phyloP scores from a whole-genome alignment of 2,329 filamentous ascomycete genomes.

The Botrytis hyacinthi region DNA sequence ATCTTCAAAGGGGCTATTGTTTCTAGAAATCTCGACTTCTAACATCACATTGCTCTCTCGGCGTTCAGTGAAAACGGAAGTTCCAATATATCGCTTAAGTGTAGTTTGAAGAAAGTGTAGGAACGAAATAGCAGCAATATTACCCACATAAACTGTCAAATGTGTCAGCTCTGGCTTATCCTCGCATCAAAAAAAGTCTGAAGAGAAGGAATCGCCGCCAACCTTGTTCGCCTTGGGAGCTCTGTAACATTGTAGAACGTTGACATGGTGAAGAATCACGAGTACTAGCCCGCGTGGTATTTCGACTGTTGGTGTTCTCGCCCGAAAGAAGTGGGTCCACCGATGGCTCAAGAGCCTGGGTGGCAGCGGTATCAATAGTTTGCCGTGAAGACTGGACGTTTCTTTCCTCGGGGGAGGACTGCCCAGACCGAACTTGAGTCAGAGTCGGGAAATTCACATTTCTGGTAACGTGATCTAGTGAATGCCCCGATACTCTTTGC shows the following conservation, averaged over 20 bases:
- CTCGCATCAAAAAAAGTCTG: not conserved
- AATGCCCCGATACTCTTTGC: not conserved
- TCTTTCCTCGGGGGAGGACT: not conserved
- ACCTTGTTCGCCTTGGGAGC: constrained; percentile 15
- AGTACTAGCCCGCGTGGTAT: not conserved
- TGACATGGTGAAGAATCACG: constrained; percentile 9
- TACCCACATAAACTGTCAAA: constrained; percentile 24
- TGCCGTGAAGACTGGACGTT: not conserved
- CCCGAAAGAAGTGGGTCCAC: not conserved
- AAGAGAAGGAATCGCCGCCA: not conserved
- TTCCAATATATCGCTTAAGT: constrained; percentile 24
- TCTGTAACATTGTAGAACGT: not conserved
- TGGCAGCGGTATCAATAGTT: not conserved
- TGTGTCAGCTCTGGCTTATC: constrained; percentile 4
- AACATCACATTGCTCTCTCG: constrained; percentile 9
- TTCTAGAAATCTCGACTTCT: constrained; percentile 11
- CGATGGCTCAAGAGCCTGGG: not conserved
- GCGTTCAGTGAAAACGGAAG: constrained; percentile 22
- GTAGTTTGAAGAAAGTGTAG: constrained; percentile 23
- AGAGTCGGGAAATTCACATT: not conserved
- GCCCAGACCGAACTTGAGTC: not conserved
- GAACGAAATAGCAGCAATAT: constrained; percentile 24
- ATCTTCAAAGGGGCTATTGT: constrained; percentile 12
- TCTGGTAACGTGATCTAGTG: not conserved
- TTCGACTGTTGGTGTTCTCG: not conserved